Conservation (phyloP, 2,329 filamentous ascomycete species). For the Hypoxylon sp. region DNA sequence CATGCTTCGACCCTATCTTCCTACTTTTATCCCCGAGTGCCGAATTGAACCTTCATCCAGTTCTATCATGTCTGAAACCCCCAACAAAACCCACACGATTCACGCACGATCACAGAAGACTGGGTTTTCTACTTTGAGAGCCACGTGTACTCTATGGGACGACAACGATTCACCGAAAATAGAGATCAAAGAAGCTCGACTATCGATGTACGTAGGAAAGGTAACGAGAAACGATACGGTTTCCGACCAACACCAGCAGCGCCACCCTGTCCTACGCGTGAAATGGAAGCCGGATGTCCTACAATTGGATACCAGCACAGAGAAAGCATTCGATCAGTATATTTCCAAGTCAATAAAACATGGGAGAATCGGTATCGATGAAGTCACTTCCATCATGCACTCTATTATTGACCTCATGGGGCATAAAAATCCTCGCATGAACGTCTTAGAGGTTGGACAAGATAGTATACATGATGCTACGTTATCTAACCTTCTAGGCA, state of each 20-base stretch:
- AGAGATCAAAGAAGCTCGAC: not conserved
- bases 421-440: slow-evolving; percentile 33
- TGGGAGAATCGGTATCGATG: no score
- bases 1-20: slow-evolving; percentile 14
- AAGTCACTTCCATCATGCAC: no score
- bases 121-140: slow-evolving; percentile 10
- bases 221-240: not conserved
- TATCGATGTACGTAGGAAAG: slow-evolving; percentile 18
- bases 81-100: no score
- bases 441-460: slow-evolving; percentile 26
- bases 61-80: no score
- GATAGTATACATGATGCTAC: no score
- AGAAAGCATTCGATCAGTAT: no score
- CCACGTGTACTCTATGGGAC: slow-evolving; percentile 14
- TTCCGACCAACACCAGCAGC: no score
- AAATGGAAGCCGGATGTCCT: slow-evolving; percentile 36
- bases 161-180: no score
- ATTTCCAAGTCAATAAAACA: no score
- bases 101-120: slow-evolving; percentile 13
- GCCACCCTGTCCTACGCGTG: slow-evolving; percentile 25
- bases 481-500: no score
- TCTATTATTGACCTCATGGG: slow-evolving; percentile 26
- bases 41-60: no score
- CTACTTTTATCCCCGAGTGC: slow-evolving; percentile 27
- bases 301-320: no score